Conservation (phyloP, 441 rosid species). For the Mallotus japonicus region DNA sequence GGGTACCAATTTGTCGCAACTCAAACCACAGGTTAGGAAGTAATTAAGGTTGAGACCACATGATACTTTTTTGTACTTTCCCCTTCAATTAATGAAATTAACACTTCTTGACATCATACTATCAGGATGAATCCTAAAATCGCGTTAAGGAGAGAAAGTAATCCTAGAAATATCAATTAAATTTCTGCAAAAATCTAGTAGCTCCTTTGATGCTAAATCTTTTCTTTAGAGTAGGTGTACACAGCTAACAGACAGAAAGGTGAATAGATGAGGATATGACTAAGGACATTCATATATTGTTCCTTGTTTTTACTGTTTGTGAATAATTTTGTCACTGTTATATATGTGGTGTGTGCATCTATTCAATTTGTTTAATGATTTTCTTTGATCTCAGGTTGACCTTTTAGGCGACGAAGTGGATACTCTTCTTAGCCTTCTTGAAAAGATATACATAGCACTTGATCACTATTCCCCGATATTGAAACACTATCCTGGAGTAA, state of each 20-base stretch:
- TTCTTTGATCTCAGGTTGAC: conserved; percentile 67
- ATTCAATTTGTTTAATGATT: conserved; percentile 5
- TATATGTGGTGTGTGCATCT: background rate
- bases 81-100: too few relatives aligned
- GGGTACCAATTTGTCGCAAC: too few relatives aligned
- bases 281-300: background rate
- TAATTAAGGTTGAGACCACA: too few relatives aligned
- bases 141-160: background rate
- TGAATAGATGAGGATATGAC: background rate
- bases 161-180: background rate
- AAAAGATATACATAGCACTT: conserved; percentile 88
- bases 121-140: background rate
- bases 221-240: too few relatives aligned
- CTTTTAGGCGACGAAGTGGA: conserved; percentile 95
- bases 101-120: background rate
- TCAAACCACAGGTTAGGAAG: too few relatives aligned
- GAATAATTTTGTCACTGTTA: background rate
- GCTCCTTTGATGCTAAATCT: background rate
- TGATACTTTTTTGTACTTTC: too few relatives aligned
- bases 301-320: background rate
- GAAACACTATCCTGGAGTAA: conserved; percentile 92
- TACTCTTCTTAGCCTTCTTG: conserved; percentile 64
- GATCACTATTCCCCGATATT: conserved; percentile 93
- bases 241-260: background rate
- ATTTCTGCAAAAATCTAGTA: background rate